These are phyloP conservation scores for Balansia obtecta DNA, from an alignment of 2,329 filamentous ascomycete species.

Conservation along the genomic window DNA sequence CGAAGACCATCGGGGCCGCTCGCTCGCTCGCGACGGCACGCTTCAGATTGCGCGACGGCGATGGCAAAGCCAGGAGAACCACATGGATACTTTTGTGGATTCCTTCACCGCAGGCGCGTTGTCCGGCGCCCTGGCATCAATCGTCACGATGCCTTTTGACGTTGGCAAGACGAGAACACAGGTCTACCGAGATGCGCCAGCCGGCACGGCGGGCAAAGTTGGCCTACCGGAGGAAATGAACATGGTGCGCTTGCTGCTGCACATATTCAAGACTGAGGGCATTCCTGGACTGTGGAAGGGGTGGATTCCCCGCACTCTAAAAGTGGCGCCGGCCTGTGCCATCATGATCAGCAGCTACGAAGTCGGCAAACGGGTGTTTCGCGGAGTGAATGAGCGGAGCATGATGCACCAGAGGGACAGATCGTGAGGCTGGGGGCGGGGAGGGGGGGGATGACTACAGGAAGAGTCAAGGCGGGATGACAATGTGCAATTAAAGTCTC, in stretches of 20 bases:
- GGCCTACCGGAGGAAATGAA: constrained; percentile 57
- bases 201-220: constrained; percentile 21
- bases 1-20: constrained; percentile 33
- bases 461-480: neutral
- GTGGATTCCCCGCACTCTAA: constrained; percentile 83
- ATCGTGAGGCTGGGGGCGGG: neutral
- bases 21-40: constrained; percentile 22
- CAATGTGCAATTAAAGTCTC: neutral
- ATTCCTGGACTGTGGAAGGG: constrained; percentile 72
- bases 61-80: constrained; percentile 55
- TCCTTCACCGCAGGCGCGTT: constrained; percentile 78
- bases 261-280: constrained; percentile 84
- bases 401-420: constrained; percentile 5
- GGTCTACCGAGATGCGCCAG: constrained; percentile 50
- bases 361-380: constrained; percentile 80
- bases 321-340: constrained; percentile 90
- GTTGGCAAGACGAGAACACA: constrained; percentile 95
- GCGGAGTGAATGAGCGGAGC: constrained; percentile 51
- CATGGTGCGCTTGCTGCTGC: constrained; percentile 75
- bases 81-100: constrained; percentile 68
- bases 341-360: constrained; percentile 99
- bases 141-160: constrained; percentile 90
- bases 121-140: constrained; percentile 73
- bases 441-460: too few species aligned
- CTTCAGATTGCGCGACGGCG: constrained; percentile 34